These are phyloP conservation scores for Scorias spongiosa DNA, from an alignment of 2,329 filamentous ascomycete species.

Conservation along the genomic window DNA sequence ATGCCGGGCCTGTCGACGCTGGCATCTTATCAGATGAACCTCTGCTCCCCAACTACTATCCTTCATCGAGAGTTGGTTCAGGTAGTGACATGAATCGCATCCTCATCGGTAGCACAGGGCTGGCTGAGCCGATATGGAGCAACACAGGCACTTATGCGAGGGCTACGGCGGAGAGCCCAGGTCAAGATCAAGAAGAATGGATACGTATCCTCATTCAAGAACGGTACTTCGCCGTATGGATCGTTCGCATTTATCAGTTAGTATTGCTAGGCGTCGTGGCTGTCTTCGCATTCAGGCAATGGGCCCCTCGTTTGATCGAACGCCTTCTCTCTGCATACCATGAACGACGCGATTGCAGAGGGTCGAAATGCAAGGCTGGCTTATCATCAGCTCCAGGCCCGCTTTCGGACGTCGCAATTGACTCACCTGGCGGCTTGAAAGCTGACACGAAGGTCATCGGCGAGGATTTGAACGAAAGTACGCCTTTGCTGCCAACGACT, in stretches of 20 bases:
- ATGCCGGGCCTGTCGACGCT: no score
- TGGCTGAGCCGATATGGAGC: no score
- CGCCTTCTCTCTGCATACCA: constrained; percentile 7
- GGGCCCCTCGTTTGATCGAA: constrained; percentile 5
- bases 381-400: neutral
- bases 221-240: constrained; percentile 18
- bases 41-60: no score
- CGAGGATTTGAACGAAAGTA: constrained; percentile 13
- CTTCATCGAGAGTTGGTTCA: no score
- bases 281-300: constrained; percentile 23
- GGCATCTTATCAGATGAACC: no score
- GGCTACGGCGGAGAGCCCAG: no score
- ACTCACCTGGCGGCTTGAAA: constrained; percentile 23
- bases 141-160: no score
- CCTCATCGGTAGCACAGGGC: no score
- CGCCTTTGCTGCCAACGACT: constrained; percentile 17
- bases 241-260: constrained; percentile 26
- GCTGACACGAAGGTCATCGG: constrained; percentile 22
- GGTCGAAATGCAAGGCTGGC: constrained; percentile 3
- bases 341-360: constrained; percentile 1
- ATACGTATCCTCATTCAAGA: neutral
- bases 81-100: no score
- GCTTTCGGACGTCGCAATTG: neutral
- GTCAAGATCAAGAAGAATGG: neutral
- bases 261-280: constrained; percentile 23